These are phyloP conservation scores for Rhipidocladum racemiflorum DNA, from an alignment of 176 grass and related monocot genomes.

Conservation along the genomic window DNA sequence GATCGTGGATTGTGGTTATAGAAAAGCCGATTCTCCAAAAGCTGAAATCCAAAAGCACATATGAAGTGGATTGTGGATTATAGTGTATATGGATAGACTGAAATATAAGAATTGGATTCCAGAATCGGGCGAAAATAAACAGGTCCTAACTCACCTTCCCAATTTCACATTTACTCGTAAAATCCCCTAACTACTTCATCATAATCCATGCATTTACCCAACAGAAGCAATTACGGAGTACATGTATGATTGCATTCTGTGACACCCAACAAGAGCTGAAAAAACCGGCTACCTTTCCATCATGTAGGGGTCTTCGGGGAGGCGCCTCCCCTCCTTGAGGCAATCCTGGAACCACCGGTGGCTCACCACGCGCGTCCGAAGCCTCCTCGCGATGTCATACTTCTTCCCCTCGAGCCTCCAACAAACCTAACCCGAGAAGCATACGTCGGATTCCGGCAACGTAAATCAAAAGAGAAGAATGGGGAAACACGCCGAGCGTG, in stretches of 20 bases:
- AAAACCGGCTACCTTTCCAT: constrained; percentile 53
- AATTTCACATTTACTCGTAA: background rate
- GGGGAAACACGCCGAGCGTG: background rate
- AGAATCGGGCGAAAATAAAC: no score
- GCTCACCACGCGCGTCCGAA: constrained; percentile 51
- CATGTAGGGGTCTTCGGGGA: constrained; percentile 70
- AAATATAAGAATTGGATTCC: no score
- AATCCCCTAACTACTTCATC: background rate
- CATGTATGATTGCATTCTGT: background rate
- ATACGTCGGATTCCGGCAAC: background rate
- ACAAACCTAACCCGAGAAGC: constrained; percentile 59
- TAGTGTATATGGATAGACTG: no score
- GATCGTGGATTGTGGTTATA: no score
- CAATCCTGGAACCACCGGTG: constrained; percentile 80
- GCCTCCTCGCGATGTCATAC: constrained; percentile 59
- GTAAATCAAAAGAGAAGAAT: background rate
- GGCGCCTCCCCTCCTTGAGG: constrained; percentile 57
- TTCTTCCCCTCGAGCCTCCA: constrained; percentile 90
- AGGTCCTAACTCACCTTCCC: background rate
- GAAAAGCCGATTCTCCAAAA: no score
- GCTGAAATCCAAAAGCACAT: no score
- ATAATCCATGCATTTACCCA: background rate
- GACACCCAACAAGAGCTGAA: background rate
- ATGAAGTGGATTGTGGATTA: no score
- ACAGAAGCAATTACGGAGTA: background rate